phyloP scores from a whole-genome alignment of 2,329 filamentous ascomycete species.

The Fusarium camptoceras region DNA sequence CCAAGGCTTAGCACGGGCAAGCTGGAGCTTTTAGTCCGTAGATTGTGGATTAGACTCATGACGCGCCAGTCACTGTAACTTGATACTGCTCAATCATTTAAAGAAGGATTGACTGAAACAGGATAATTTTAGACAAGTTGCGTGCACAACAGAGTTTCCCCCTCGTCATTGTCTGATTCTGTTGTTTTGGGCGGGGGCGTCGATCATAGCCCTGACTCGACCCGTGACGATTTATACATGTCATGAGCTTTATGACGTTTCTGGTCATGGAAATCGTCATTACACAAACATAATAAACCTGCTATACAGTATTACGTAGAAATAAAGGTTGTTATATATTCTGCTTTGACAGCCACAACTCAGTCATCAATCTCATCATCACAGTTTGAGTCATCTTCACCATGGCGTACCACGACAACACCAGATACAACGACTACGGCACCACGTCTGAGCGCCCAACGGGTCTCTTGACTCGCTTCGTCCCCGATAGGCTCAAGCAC shows the following conservation, averaged over 20 bases:
- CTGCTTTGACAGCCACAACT: fast-evolving
- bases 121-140: not conserved
- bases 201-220: not conserved
- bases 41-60: not conserved
- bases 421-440: conserved; percentile 9
- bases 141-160: not conserved
- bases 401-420: conserved; percentile 6
- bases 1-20: not conserved
- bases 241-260: not conserved
- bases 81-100: not conserved
- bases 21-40: not conserved
- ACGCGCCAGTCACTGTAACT: not conserved
- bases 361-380: not conserved
- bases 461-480: conserved; percentile 19
- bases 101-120: not conserved
- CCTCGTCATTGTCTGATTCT: not conserved
- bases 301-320: too few species aligned
- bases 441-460: not conserved
- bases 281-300: not conserved
- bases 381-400: not conserved
- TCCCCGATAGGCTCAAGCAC: conserved; percentile 21
- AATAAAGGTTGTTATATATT: not conserved
- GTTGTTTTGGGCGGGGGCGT: not conserved
- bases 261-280: not conserved
- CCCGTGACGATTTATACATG: not conserved